Evolutionary conservation across 2,329 filamentous ascomycete genomes (phyloP), one percentile per base, ranked within the genome.

Genomic region (Fusarium paranaense): DNA sequence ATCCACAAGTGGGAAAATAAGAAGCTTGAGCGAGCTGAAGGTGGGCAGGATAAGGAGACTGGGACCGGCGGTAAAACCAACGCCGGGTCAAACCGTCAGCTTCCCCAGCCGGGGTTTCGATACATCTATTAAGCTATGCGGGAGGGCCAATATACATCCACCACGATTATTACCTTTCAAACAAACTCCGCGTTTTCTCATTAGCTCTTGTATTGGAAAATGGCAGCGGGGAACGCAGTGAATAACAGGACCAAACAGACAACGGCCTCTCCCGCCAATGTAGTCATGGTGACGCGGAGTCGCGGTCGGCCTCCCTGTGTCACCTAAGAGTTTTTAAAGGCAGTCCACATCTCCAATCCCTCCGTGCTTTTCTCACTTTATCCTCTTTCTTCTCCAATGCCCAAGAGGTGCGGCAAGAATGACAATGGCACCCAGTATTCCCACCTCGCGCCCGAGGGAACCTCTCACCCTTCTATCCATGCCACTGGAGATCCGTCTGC

Each of bases 1-100:
- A 80, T 92, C 25, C 83, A 93, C 22, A 84, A 85, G 16, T 87
- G 85, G 81, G 89, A 93, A 82, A 94, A 94, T 71, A 85, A 81
- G 78, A 88, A 88, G 73, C 80, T 93, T 4, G 91, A 90, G 59
- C 78, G 81, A 70, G 85, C 86, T 6, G 83, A 85, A 30, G 25
- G 6, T 2, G 47, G 13, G 2, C 47, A 11, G 9, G 6, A 30
- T 6, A 3, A 22, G 2, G 33, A 14, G 0, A 52, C 14, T 7
- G 47, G 60, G 1, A 27, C 60, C 27, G 54, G 40, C 11, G 60
- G 60, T 5, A 74, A 74, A 45, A 4, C 9, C 1, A 61, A 37
- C 1, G 25, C 57, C 33, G 67, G 20, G n/a, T 6, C 35, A 1
- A 2, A 22, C 6, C 5, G 35, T 0, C 42, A 14, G n/a, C 16